Percentiles rank a stretch among this genome's conserved stretches.
phyloP scores from a whole-genome alignment of 2,329 filamentous ascomycete species.

The Clarireedia homoeocarpa region DNA sequence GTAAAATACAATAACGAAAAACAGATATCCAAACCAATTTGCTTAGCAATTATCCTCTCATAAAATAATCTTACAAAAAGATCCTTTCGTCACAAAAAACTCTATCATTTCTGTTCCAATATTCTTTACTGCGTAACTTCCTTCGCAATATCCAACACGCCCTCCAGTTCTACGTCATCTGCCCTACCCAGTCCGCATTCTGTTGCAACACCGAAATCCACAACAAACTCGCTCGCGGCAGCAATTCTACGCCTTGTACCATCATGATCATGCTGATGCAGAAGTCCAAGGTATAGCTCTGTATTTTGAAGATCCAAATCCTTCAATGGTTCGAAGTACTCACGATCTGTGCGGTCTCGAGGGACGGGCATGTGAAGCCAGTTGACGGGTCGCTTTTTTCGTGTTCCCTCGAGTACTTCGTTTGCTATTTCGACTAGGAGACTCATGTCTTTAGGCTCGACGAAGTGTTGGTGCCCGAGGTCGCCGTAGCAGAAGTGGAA shows the following conservation, averaged over 20 bases:
- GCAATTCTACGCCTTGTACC: constrained; percentile 33
- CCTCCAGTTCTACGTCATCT: constrained; percentile 12
- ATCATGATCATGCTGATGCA: constrained; percentile 33
- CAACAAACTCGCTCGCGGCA: constrained; percentile 27
- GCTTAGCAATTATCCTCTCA: too few species aligned
- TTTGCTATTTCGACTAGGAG: constrained; percentile 33
- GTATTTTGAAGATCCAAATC: constrained; percentile 27
- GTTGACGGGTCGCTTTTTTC: constrained; percentile 27
- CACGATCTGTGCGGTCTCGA: constrained; percentile 30
- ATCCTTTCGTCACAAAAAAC: too few species aligned
- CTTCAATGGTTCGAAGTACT: constrained; percentile 34
- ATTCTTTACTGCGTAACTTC: neutral
- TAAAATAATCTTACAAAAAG: too few species aligned
- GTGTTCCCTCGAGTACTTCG: constrained; percentile 19
- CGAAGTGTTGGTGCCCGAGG: constrained; percentile 35
- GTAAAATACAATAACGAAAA: too few species aligned
- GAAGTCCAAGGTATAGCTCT: constrained; percentile 34
- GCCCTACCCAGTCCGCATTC: constrained; percentile 35
- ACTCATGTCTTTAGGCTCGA: constrained; percentile 31
- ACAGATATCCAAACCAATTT: too few species aligned
- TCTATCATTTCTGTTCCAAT: too few species aligned
- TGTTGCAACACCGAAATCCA: constrained; percentile 33
- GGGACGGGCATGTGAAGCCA: constrained; percentile 40
- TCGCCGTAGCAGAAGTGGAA: constrained; percentile 43
- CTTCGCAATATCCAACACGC: constrained; percentile 9